phyloP scores from a whole-genome alignment of 768 basidiomycete species.

The Peribolospora kevripleyi region DNA sequence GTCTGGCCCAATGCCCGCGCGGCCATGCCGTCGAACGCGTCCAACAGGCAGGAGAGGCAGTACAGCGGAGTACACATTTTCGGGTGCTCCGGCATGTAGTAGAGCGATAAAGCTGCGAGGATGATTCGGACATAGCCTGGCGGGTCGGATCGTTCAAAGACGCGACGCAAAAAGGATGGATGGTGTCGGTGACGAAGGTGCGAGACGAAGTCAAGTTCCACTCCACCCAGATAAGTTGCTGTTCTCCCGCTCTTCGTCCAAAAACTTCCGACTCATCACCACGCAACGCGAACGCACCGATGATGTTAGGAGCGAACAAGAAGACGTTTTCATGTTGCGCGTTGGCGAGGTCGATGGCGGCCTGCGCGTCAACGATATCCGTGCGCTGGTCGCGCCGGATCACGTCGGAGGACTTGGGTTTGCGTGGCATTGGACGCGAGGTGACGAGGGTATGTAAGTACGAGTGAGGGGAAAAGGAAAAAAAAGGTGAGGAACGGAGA shows the following conservation, averaged over 20 bases:
- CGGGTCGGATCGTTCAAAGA: not conserved
- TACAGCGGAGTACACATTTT: constrained; percentile 77
- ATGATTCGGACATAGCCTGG: constrained; percentile 75
- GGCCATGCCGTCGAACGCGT: constrained; percentile 83
- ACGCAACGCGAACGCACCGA: constrained; percentile 32
- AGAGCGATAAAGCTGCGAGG: constrained; percentile 63
- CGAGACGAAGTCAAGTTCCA: not conserved
- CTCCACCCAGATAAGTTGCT: not conserved
- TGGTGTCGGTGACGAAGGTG: constrained; percentile 1
- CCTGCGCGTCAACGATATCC: constrained; percentile 35
- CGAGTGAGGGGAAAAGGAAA: not conserved
- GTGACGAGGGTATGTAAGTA: not conserved
- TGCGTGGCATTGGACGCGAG: not conserved
- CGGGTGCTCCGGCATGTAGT: constrained; percentile 87
- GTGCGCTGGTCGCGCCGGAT: constrained; percentile 1
- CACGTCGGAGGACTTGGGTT: not conserved
- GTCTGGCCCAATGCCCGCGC: constrained; percentile 72
- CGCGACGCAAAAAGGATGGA: not conserved
- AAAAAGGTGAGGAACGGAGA: not conserved
- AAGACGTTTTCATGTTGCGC: constrained; percentile 90
- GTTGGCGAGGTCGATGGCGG: constrained; percentile 65
- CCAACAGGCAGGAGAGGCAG: constrained; percentile 68
- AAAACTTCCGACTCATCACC: not conserved
- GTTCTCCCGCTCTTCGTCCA: not conserved
- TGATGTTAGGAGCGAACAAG: constrained; percentile 87